Base-by-base conservation (phyloP, 2,329 filamentous ascomycete genomes). In the Diaporthe helianthi region DNA sequence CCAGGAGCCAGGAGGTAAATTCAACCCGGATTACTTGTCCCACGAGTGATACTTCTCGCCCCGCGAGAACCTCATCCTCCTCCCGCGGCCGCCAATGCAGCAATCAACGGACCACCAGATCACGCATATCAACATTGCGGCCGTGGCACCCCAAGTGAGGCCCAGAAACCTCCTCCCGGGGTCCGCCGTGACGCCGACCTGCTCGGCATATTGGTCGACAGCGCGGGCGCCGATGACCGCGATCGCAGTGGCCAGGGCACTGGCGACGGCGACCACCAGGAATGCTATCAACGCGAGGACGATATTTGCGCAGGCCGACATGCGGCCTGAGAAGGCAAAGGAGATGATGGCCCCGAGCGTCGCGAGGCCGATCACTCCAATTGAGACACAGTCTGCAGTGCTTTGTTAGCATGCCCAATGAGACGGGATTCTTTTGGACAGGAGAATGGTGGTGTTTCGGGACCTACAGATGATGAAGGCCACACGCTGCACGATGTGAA, bases 401-500 rank as follows among this genome's bases (percentile, higher is more conserved):
- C 0, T 17, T 5, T 49, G 44, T 63, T 15, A 61, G 58, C n/a
- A 38, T 15, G 36, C n/a, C n/a, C n/a, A 38, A 38, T 3, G 36
- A 6, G 13, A 15, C 36, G 13, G 36, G 36, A 17, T 15, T 5
- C 13, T 4, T 38, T 15, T 15, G 1, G 13, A 13, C 13, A 38
- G 13, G 2, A 38, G 36, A 38, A 5, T 38, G 36, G 36, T 38
- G n/a, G 36, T 38, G 8, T 2, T 38, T 17, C 0, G 19, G 19
- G n/a, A 61, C 58, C 29, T 12, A 63, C 58, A 67, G 22, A 67
- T 26, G 52, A 58, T 29, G 19, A 67, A 67, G 22, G 65, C 65
- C 10, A 38, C 65, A 44, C 65, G 65, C 65, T 67, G 65, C 29
- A 67, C 65, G 52, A 67, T 49, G 65, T 67, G 65, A 26, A 67